phyloP scores from a whole-genome alignment of 495 filamentous ascomycete species.

The Talaromyces proteolyticus region DNA sequence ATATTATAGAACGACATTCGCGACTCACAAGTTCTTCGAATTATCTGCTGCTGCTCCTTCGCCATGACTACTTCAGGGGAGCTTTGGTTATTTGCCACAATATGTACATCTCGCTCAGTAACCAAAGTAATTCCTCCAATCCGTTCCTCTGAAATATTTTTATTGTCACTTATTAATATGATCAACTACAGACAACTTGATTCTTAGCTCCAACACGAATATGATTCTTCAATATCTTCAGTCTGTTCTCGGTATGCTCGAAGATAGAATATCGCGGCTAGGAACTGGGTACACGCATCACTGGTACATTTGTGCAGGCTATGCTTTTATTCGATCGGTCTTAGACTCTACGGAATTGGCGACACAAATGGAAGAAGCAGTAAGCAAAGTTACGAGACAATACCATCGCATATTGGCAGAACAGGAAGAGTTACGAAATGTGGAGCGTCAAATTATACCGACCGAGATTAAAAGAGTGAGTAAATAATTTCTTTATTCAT shows the following conservation, averaged over 20 bases:
- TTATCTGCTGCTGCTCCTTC: slow-evolving; percentile 9
- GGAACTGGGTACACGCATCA: slow-evolving; percentile 24
- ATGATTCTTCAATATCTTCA: slow-evolving; percentile 17
- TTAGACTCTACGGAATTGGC: slow-evolving; percentile 1
- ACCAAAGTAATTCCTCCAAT: too few species aligned
- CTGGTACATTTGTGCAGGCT: slow-evolving; percentile 25
- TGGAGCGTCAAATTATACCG: slow-evolving; percentile 8
- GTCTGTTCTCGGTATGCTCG: slow-evolving; percentile 15
- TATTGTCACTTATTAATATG: neutral
- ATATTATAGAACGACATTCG: slow-evolving; percentile 12
- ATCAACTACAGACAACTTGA: slow-evolving; percentile 7
- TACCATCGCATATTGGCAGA: slow-evolving; percentile 14
- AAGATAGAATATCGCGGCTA: slow-evolving; percentile 19
- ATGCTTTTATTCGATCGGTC: slow-evolving; percentile 9
- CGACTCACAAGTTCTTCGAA: slow-evolving; percentile 7
- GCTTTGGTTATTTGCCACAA: slow-evolving; percentile 17
- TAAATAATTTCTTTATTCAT: neutral
- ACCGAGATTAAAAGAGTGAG: neutral
- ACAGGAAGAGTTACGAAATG: slow-evolving; percentile 14
- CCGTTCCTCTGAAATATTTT: neutral
- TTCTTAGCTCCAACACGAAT: slow-evolving; percentile 8
- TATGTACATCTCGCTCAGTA: slow-evolving; percentile 8
- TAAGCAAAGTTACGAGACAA: slow-evolving; percentile 14
- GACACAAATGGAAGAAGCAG: slow-evolving; percentile 13
- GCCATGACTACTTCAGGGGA: slow-evolving; percentile 17